These are phyloP conservation scores for Hymenoscyphus infarciens DNA, from an alignment of 2,329 filamentous ascomycete species.

Conservation along the genomic window DNA sequence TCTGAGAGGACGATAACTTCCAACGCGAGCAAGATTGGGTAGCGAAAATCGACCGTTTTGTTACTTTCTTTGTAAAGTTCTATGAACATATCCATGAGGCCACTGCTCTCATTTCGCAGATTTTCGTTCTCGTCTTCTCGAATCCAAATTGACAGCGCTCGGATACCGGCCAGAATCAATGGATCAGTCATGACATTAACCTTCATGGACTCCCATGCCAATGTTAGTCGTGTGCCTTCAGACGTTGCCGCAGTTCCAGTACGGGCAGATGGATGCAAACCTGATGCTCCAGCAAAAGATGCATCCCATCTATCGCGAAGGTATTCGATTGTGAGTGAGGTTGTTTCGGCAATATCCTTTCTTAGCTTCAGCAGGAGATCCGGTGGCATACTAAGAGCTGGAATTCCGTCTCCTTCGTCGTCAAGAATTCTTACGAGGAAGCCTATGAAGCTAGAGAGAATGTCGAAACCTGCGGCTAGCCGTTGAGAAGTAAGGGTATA, in stretches of 20 bases:
- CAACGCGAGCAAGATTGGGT: constrained; percentile 55
- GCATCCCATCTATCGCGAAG: constrained; percentile 69
- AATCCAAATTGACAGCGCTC: constrained; percentile 62
- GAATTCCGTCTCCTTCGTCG: constrained; percentile 35
- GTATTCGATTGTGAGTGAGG: constrained; percentile 61
- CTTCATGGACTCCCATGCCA: constrained; percentile 56
- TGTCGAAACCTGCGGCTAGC: constrained; percentile 58
- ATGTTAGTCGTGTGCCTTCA: constrained; percentile 43
- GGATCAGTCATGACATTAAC: constrained; percentile 50
- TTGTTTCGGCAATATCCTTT: constrained; percentile 57
- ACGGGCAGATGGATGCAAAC: constrained; percentile 56
- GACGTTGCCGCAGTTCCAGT: constrained; percentile 42
- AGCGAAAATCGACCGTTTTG: constrained; percentile 49
- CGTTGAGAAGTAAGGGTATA: constrained; percentile 51
- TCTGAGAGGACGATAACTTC: constrained; percentile 53
- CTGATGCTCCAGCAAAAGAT: constrained; percentile 57
- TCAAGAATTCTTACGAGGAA: constrained; percentile 54
- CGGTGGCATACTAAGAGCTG: constrained; percentile 47
- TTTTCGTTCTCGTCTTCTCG: constrained; percentile 62
- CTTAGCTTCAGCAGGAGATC: constrained; percentile 60
- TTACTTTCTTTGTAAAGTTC: constrained; percentile 51
- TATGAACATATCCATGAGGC: constrained; percentile 60
- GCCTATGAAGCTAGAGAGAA: constrained; percentile 57
- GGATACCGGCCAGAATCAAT: constrained; percentile 55
- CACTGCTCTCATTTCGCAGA: constrained; percentile 46